Evolutionary conservation across 768 basidiomycete species (phyloP), one percentile per base, ranked within the genome.

Genomic region (Tylopilus balloui): DNA sequence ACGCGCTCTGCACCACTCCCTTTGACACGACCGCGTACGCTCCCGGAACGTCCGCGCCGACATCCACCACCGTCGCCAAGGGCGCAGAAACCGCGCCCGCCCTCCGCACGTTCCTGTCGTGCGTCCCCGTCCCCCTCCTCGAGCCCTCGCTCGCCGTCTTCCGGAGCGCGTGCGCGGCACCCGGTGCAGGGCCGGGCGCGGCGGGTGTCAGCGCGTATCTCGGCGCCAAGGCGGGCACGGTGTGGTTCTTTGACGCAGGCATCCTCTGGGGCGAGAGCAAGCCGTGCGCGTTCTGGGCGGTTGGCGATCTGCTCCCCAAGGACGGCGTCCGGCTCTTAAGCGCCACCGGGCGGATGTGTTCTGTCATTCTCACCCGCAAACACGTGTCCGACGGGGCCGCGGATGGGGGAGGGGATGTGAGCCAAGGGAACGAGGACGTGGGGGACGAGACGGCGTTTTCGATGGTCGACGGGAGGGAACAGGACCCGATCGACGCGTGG

Each of bases 231-330:
- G 63, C 73, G 2, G 86, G 86, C 1, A 83, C 74, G 39, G 68
- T 90, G 34, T 86, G 86, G 83, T 90, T 89, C 71, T 71, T 84
- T 39, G 67, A 73, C 34, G 70, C 72, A 20, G 88, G 86, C 6
- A 73, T 90, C 14, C 73, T 90, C 8, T 85, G 84, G 78, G 86
- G 83, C 20, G 83, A 88, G 61, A 79, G 77, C 59, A 85, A 84
- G 54, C 86, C 86, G 3, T 87, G 84, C 59, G 84, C 87, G 55
- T 89, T 86, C 58, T 89, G 87, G 81, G 68, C 81, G 3, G 66
- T 84, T 20, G 71, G 74, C 38, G 78, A 83, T 54, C 64, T 90
- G n/a, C 62, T 77, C 15, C 66, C 71, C 44, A 75, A 71, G 49
- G 78, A 79, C 17, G 81, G 74, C 14, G 68, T 80, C 55, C 59